Conservation (phyloP, 805 yeast species). For the Ogataea henricii region DNA sequence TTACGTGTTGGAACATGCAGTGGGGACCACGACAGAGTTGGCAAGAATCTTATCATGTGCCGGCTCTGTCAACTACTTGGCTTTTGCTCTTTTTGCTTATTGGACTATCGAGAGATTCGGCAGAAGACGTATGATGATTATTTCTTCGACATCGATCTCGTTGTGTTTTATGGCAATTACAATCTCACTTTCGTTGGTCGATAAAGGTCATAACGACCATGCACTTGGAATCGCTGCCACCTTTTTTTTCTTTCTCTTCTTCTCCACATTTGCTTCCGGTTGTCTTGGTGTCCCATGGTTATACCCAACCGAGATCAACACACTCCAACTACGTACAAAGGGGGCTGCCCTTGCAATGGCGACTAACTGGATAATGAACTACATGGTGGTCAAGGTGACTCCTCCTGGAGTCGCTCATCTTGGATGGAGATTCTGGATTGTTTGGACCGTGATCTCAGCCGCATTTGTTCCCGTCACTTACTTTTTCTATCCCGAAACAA, state of each 20-base stretch:
- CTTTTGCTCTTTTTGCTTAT: constrained; percentile 29
- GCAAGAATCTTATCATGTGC: constrained; percentile 42
- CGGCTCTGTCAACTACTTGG: constrained; percentile 25
- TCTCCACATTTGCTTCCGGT: constrained; percentile 36
- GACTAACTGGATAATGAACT: constrained; percentile 33
- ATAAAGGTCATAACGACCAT: constrained; percentile 26
- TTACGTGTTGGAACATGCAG: constrained; percentile 24
- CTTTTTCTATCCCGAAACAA: constrained; percentile 48
- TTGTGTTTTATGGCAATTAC: constrained; percentile 44
- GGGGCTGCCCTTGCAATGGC: constrained; percentile 28
- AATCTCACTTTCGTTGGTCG: constrained; percentile 31
- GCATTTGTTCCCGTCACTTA: constrained; percentile 19
- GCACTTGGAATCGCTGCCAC: constrained; percentile 37
- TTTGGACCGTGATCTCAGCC: constrained; percentile 19
- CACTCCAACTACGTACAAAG: constrained; percentile 29
- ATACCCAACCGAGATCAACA: constrained; percentile 28
- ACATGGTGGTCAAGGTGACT: constrained; percentile 17
- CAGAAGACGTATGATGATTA: constrained; percentile 42
- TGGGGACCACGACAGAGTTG: constrained; percentile 36
- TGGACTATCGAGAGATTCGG: constrained; percentile 40
- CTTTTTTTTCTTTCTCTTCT: constrained; percentile 40
- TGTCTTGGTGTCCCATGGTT: constrained; percentile 29
- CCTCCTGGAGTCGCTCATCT: constrained; percentile 18
- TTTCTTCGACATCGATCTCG: constrained; percentile 41
- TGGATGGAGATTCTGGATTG: constrained; percentile 19